Base-by-base conservation (phyloP, 441 rosid species). In the Omphalea diandra region DNA sequence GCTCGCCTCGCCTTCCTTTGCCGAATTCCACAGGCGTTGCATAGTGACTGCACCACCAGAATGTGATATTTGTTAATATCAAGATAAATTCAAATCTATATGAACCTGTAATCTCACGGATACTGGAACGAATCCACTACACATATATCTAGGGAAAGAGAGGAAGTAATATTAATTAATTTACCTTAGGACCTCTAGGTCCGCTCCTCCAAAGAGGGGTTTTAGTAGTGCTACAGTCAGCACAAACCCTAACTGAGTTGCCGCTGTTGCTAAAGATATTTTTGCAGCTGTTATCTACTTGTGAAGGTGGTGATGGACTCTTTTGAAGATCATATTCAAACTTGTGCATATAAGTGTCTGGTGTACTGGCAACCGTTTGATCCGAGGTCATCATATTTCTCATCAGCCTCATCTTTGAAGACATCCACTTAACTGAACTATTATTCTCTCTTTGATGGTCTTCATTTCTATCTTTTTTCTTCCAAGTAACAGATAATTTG, bases 131-230 rank as follows among this genome's bases (percentile, higher is more conserved):
- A n/a, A n/a, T n/a, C n/a, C n/a, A n/a, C n/a, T n/a, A n/a, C n/a
- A 12, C 32, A 0, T n/a, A 35, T 2, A 15, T 32, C 18, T 31
- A 4, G 29, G 0, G n/a, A 46, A 29, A 20, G 41, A 31, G 9
- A n/a, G 12, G 5, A 29, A n/a, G 40, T 20, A 10, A 31, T n/a
- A 41, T 3, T 52, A 15, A 7, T 36, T 55, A 56, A 43, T 27
- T 2, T 84, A 91, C 98, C 98, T 91, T 94, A 63, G 98, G 98
- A 61, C 98, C 98, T 79, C 85, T 77, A 11, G 97, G 97, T 31
- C 98, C 98, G 67, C 97, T 89, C 73, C 98, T 86, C 98, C 98
- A 94, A 73, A 94, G 94, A 75, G 98, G 98, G 76, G 98, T 94
- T 79, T 91, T 94, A 26, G 96, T 91, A 7, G 97, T 91, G 87